Conservation (phyloP, 768 basidiomycete species). For the Psilocybe azurescens region DNA sequence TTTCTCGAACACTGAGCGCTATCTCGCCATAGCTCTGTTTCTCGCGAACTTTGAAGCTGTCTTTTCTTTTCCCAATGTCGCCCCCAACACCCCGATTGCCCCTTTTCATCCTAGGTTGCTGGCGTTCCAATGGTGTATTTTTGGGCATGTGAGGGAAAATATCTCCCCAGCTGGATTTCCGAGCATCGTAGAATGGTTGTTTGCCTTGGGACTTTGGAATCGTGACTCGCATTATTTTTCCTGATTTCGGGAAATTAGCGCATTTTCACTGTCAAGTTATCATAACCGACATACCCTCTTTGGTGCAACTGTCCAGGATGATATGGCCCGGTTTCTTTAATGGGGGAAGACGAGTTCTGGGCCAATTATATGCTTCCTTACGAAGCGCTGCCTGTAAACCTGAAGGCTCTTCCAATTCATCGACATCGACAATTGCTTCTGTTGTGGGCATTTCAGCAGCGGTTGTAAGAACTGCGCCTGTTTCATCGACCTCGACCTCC, state of each 20-base stretch:
- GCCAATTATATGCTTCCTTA: constrained; percentile 85
- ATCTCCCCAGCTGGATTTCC: constrained; percentile 94
- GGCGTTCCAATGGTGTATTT: constrained; percentile 71
- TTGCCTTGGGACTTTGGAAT: constrained; percentile 96
- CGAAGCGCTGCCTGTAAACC: constrained; percentile 62
- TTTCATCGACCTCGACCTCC: constrained; percentile 40
- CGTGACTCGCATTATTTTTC: constrained; percentile 89
- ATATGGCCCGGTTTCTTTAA: constrained; percentile 92
- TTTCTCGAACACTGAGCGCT: constrained; percentile 29
- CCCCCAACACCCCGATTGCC: constrained; percentile 38
- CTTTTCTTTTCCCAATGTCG: constrained; percentile 62
- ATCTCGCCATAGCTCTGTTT: constrained; percentile 27
- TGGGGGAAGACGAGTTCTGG: constrained; percentile 87
- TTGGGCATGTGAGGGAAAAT: constrained; percentile 91
- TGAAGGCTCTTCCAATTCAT: constrained; percentile 21
- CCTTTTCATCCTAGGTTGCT: constrained; percentile 39
- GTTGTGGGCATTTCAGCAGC: constrained; percentile 6
- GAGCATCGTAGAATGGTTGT: constrained; percentile 92
- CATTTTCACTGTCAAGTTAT: background rate
- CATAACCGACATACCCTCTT: constrained; percentile 64
- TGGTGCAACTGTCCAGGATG: constrained; percentile 86
- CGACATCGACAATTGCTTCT: constrained; percentile 8
- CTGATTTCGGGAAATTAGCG: constrained; percentile 44
- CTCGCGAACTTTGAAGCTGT: constrained; percentile 25
- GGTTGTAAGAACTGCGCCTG: constrained; percentile 16